Conservation (phyloP, 1,284 basidiomycete genomes). For the Sporisorium graminicola region DNA sequence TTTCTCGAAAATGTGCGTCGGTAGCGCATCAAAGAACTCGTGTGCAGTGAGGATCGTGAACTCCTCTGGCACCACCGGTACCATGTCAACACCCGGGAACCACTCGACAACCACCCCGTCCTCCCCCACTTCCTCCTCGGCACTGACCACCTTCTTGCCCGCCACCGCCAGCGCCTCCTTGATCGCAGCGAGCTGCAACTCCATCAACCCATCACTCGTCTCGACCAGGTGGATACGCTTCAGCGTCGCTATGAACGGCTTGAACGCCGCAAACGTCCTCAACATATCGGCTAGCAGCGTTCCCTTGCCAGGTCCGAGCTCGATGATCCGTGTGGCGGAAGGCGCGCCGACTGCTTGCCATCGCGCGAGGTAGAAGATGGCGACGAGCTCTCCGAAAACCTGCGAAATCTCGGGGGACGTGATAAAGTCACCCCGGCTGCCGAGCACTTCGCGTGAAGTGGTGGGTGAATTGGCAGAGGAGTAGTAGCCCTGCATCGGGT, state of each 20-base stretch:
- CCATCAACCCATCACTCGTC: constrained; percentile 62
- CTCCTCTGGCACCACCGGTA: constrained; percentile 72
- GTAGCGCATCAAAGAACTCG: constrained; percentile 97
- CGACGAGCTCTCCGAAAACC: constrained; percentile 84
- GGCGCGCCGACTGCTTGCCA: constrained; percentile 78
- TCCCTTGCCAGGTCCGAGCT: constrained; percentile 93
- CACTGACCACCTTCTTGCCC: constrained; percentile 50
- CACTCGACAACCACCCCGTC: constrained; percentile 74
- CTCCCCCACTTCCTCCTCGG: constrained; percentile 24
- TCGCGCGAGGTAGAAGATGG: constrained; percentile 81
- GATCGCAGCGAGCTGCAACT: constrained; percentile 54
- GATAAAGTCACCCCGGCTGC: constrained; percentile 89
- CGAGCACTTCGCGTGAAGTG: constrained; percentile 77
- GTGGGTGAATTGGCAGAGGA: constrained; percentile 42
- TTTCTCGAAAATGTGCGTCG: constrained; percentile 85
- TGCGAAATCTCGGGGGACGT: constrained; percentile 98
- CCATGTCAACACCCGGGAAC: constrained; percentile 80
- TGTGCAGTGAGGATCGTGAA: constrained; percentile 93
- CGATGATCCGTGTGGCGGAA: constrained; percentile 79
- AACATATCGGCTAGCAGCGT: constrained; percentile 93
- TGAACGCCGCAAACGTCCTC: constrained; percentile 71
- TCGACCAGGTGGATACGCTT: constrained; percentile 65
- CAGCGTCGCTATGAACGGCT: constrained; percentile 49
- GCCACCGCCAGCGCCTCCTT: constrained; percentile 35
- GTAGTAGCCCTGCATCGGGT: constrained; percentile 68